Base-by-base conservation (phyloP, 2,329 filamentous ascomycete genomes). In the Ambrosiella cleistominuta region DNA sequence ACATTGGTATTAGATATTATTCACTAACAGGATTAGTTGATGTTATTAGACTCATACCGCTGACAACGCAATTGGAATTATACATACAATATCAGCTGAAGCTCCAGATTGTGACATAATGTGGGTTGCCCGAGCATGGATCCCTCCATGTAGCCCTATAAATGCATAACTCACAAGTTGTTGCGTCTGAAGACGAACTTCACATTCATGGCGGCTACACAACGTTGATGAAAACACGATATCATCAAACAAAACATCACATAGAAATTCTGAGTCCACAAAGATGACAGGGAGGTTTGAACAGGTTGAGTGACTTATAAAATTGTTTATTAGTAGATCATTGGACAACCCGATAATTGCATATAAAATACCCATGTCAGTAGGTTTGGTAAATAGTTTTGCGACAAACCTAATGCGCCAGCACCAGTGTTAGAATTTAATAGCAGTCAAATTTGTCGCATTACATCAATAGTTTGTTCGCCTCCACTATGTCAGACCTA, bases 401-500 rank as follows among this genome's bases (percentile, higher is more conserved):
- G 47, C 15, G 47, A 51, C 47, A 35, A 51, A 2, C 47, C 13
- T 51, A 35, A 51, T 51, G 47, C 27, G 47, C 47, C 8, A 51
- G 12, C 17, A n/a, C 35, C 19, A 51, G 35, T 17, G 12, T 51
- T 11, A 9, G 2, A 51, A 36, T 17, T 51, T 19, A 11, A 51
- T 12, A 4, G 1, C 3, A 15, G 9, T 11, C 47, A 6, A 27
- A 35, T 12, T 19, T 12, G 12, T 2, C 27, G 6, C 19, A 51
- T 35, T 19, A n/a, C 7, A n/a, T 47, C 44, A 27, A 27, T 5
- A 27, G 27, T 42, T 51, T 19, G 13, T 9, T 19, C 47, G 9
- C 13, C 27, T 51, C 35, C 47, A 51, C 13, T 8, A 61, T 61
- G 59, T 61, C 59, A n/a, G 76, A 81, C 64, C 78, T 96, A 63